Percentiles rank a stretch among this genome's conserved stretches.
Conservation (phyloP, 768 basidiomycete genomes). For the Boletus vinaceobasis region DNA sequence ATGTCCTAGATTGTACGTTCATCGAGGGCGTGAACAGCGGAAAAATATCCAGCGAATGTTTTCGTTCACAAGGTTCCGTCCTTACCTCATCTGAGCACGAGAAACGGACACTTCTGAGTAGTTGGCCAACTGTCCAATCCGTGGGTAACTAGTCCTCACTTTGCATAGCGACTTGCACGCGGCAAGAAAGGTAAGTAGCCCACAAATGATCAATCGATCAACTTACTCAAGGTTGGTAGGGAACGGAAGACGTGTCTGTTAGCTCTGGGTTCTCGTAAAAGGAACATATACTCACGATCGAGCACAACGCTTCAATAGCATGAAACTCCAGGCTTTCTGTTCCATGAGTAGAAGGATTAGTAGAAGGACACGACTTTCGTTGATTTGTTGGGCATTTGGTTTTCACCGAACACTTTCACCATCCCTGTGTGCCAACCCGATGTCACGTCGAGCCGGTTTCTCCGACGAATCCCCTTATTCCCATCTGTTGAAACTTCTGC, state of each 20-base stretch:
- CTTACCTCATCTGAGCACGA: neutral
- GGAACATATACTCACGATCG: neutral
- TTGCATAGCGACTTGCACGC: neutral
- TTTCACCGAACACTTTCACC: constrained; percentile 35
- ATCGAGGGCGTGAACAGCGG: neutral
- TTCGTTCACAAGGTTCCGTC: neutral
- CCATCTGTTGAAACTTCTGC: constrained; percentile 57
- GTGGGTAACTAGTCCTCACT: neutral
- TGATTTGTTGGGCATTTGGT: constrained; percentile 18
- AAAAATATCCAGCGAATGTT: neutral
- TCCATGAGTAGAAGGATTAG: constrained; percentile 1
- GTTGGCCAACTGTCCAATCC: neutral
- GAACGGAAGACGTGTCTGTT: neutral
- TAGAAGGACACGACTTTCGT: constrained; percentile 52
- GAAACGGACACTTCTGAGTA: neutral
- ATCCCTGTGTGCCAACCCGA: constrained; percentile 42
- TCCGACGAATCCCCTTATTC: constrained; percentile 43
- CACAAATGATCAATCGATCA: neutral
- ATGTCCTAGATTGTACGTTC: neutral
- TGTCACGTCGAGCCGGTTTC: constrained; percentile 39
- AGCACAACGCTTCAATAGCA: neutral
- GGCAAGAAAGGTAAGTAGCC: neutral
- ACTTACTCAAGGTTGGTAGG: too few species aligned
- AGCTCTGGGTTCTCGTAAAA: neutral
- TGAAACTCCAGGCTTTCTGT: neutral